Base-by-base conservation (phyloP, 2,329 filamentous ascomycete genomes). In the Pseudopithomyces chartarum region DNA sequence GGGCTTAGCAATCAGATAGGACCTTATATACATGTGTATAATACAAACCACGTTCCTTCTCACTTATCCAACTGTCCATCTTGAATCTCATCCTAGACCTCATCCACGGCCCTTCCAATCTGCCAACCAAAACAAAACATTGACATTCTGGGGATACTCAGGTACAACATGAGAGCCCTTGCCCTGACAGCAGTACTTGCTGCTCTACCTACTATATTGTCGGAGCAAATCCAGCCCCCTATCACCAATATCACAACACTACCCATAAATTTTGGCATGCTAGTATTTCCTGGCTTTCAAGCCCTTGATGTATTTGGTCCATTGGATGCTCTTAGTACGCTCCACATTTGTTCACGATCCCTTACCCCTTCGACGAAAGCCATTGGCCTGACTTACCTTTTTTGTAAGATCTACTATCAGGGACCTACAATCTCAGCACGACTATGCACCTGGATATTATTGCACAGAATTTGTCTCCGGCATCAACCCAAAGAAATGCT, bases 231-330 rank as follows among this genome's bases (percentile, higher is more conserved):
- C 20, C 38, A 49, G 26, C 68, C 68, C 11, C 32, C 50, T 0
- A 57, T 71, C 38, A 55, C 54, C 36, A 71, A 68, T 60, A 69
- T 62, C 23, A 63, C 66, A 2, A 55, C 48, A 1, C 32, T 69
- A 1, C 66, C 69, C 8, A 60, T 62, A 3, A 65, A 67, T 44
- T 71, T 63, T 38, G 68, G 63, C 32, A 58, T 70, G 20, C 52
- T 71, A 4, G 15, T 65, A 3, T 64, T 69, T 13, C 65, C 64
- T 1, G 56, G 61, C 39, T 71, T 61, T 55, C 67, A 70, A 53
- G 66, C 67, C 32, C 73, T 71, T 26, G 70, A 77, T 59, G 64
- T 75, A 45, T 75, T 71, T 33, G 81, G 80, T 0, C 81, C 81
- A 1, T 65, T 84, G 7, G 79, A 82, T 56, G 73, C 78, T 52